These are phyloP conservation scores for Phylloporus scabripes DNA, from an alignment of 768 basidiomycete species.

Conservation along the genomic window DNA sequence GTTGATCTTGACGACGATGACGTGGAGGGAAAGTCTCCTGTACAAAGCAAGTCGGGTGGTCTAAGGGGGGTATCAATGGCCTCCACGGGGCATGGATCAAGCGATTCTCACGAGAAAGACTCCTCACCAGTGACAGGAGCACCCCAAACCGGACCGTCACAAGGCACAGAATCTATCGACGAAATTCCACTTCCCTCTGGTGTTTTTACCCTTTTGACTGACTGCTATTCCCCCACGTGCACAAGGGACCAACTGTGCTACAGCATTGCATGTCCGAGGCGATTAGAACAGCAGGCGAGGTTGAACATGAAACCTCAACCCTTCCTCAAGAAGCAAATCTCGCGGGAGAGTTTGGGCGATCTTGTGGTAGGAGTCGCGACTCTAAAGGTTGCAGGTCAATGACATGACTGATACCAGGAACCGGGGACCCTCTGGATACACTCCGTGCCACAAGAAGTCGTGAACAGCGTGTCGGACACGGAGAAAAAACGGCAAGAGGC, in stretches of 20 bases:
- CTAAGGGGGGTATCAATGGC: conserved; percentile 20
- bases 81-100: conserved; percentile 31
- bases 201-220: conserved; percentile 93
- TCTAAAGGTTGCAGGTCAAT: conserved; percentile 1
- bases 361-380: conserved; percentile 47
- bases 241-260: conserved; percentile 93
- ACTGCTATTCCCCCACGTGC: conserved; percentile 98
- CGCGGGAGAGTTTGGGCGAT: conserved; percentile 76
- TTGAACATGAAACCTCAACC: conserved; percentile 93
- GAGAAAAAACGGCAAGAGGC: conserved; percentile 97
- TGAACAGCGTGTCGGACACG: conserved; percentile 83
- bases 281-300: conserved; percentile 90
- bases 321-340: conserved; percentile 80
- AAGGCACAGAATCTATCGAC: conserved; percentile 45
- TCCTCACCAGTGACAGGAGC: conserved; percentile 24
- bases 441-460: conserved; percentile 90
- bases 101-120: conserved; percentile 33
- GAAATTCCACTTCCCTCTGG: conserved; percentile 79
- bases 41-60: conserved; percentile 16
- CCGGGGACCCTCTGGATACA: conserved; percentile 93
- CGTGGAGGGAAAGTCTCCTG: conserved; percentile 27
- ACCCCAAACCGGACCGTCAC: conserved; percentile 23
- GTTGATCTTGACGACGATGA: conserved; percentile 35
- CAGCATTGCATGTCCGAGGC: conserved; percentile 90
- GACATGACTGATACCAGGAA: conserved; percentile 40